phyloP scores from a whole-genome alignment of 164 flowering plant genomes.

The Cinnamomum chago region DNA sequence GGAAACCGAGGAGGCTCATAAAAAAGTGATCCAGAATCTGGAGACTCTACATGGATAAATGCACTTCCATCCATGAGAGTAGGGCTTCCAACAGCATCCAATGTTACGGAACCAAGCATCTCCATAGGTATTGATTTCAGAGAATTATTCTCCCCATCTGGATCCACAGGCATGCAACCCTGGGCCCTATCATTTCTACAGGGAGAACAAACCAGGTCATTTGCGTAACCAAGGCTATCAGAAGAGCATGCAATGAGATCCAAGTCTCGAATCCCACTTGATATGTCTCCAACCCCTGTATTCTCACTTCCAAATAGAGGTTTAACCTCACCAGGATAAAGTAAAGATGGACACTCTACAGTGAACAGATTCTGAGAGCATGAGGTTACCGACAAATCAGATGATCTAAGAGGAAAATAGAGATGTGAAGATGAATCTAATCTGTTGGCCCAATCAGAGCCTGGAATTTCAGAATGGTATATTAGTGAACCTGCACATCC shows the following conservation, averaged over 20 bases:
- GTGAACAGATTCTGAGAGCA: slow-evolving; percentile 24
- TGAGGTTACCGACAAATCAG: slow-evolving; percentile 29
- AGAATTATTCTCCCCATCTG: slow-evolving; percentile 26
- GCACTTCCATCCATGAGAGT: slow-evolving; percentile 26
- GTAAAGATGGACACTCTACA: slow-evolving; percentile 12
- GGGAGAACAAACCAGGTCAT: slow-evolving; percentile 25
- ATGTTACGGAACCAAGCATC: slow-evolving; percentile 27
- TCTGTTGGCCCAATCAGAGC: slow-evolving; percentile 2
- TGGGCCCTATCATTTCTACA: slow-evolving; percentile 26
- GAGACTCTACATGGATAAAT: slow-evolving; percentile 19
- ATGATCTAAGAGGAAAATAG: slow-evolving; percentile 21
- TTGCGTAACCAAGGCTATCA: slow-evolving; percentile 35
- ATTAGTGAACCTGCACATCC: slow-evolving; percentile 25
- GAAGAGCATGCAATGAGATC: slow-evolving; percentile 22
- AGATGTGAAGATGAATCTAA: slow-evolving; percentile 21
- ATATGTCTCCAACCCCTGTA: slow-evolving; percentile 19
- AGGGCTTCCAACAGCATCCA: slow-evolving; percentile 20
- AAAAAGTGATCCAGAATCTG: slow-evolving; percentile 51
- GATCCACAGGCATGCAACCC: slow-evolving; percentile 25
- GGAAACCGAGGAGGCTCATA: slow-evolving; percentile 98
- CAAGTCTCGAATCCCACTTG: slow-evolving; percentile 27
- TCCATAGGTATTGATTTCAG: slow-evolving; percentile 41
- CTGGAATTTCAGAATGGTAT: slow-evolving; percentile 25
- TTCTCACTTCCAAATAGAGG: slow-evolving; percentile 20
- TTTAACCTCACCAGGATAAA: slow-evolving; percentile 22